Evolutionary conservation across 208 protist species (phyloP).

Genomic region (Strigomonas galati): DNA sequence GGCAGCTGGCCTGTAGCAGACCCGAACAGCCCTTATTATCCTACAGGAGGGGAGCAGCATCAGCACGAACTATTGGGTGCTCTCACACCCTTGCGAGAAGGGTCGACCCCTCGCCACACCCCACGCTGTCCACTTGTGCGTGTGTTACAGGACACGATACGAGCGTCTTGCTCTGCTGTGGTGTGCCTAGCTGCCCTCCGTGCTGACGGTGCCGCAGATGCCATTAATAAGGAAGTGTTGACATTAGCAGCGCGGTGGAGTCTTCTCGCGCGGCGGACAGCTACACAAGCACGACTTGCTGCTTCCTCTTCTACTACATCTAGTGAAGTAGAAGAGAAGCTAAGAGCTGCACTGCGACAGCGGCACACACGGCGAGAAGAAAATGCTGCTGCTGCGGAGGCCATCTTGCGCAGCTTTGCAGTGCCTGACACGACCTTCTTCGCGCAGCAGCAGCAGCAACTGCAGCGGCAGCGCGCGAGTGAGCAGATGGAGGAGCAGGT

Average conservation of each 20-base stretch:
- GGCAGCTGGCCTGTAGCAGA: too few relatives aligned
- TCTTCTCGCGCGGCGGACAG: too few relatives aligned
- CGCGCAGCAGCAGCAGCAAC: neutral
- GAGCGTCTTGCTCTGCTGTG: neutral
- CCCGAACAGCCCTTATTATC: too few relatives aligned
- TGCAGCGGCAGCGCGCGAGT: neutral
- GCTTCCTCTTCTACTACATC: too few relatives aligned
- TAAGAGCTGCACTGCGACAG: neutral
- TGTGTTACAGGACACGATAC: neutral
- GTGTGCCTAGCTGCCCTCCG: neutral
- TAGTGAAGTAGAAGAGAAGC: too few relatives aligned
- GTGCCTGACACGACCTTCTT: neutral
- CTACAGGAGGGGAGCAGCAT: too few relatives aligned
- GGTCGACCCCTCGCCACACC: too few relatives aligned
- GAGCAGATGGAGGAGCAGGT: too few relatives aligned
- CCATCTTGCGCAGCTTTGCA: neutral
- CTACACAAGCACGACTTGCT: too few relatives aligned
- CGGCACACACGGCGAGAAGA: neutral
- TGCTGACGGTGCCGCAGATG: neutral
- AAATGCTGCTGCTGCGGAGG: slow-evolving; percentile 3
- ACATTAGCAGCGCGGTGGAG: neutral
- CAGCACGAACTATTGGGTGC: neutral
- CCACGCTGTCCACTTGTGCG: too few relatives aligned
- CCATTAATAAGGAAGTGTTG: slow-evolving; percentile 3
- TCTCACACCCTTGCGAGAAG: too few relatives aligned